A percentile compares a stretch with the other conserved stretches of the same genome.
phyloP scores from a whole-genome alignment of 1,284 basidiomycete genomes.

The Blastosporella zonata region DNA sequence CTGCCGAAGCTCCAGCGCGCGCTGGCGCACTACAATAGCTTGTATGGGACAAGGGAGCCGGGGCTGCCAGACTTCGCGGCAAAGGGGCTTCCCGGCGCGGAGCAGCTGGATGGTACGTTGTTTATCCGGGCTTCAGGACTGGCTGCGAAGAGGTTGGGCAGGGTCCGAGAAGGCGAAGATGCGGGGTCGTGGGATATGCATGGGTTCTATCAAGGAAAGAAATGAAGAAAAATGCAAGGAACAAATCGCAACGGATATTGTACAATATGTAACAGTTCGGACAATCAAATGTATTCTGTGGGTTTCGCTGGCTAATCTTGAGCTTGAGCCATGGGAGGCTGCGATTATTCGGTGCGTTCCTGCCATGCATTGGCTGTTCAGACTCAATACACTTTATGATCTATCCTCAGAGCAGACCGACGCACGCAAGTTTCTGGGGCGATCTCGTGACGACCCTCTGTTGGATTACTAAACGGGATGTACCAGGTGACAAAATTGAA shows the following conservation, averaged over 20 bases:
- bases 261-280: no score
- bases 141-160: conserved; percentile 18
- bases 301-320: no score
- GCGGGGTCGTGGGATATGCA: conserved; percentile 16
- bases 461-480: no score
- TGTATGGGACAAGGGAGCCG: conserved; percentile 25
- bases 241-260: neutral
- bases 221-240: neutral
- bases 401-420: no score
- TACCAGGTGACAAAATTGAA: no score
- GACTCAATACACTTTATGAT: no score
- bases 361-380: no score
- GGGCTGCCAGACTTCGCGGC: conserved; percentile 17
- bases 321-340: no score
- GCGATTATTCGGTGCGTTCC: no score
- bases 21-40: conserved; percentile 17
- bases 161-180: conserved; percentile 20
- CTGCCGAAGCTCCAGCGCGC: conserved; percentile 54
- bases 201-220: conserved; percentile 17
- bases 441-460: no score
- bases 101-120: conserved; percentile 21
- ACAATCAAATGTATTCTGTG: no score
- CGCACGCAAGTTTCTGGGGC: no score
- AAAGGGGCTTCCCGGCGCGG: conserved; percentile 19
- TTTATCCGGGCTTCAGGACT: conserved; percentile 22